Conservation (phyloP, 164 flowering plant genomes). For the Echeveria elegans region DNA sequence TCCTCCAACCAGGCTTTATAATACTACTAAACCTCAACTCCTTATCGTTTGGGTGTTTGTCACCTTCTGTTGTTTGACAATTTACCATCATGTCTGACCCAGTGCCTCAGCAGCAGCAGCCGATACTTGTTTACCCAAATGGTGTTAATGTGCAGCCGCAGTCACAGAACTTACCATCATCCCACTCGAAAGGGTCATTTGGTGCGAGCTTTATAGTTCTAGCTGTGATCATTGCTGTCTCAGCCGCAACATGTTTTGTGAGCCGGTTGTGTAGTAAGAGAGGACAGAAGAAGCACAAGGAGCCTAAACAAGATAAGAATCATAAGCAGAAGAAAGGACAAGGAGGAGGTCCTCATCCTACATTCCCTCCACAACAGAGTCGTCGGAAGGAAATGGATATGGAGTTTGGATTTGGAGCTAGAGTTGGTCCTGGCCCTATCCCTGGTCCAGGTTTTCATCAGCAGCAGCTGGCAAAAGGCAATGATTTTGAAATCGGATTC, state of each 20-base stretch:
- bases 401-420: neutral
- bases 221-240: neutral
- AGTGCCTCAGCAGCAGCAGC: neutral
- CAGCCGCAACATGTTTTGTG: neutral
- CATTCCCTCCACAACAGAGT: slow-evolving; percentile 4
- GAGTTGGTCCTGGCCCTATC: neutral
- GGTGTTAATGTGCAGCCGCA: neutral
- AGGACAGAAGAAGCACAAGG: slow-evolving; percentile 1
- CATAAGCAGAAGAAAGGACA: neutral
- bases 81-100: neutral
- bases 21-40: neutral
- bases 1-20: neutral
- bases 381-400: slow-evolving; percentile 1
- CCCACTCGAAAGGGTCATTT: slow-evolving; percentile 5
- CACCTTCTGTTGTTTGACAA: no score
- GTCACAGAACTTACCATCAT: neutral
- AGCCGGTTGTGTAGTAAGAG: neutral
- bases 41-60: neutral
- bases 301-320: neutral
- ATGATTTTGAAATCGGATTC: neutral
- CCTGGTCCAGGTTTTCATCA: neutral
- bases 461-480: neutral
- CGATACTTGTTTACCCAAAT: neutral
- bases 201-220: slow-evolving; percentile 4
- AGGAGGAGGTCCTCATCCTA: neutral